phyloP scores from a whole-genome alignment of 352 stramenopile genomes.

The Phytopythium sindhum region DNA sequence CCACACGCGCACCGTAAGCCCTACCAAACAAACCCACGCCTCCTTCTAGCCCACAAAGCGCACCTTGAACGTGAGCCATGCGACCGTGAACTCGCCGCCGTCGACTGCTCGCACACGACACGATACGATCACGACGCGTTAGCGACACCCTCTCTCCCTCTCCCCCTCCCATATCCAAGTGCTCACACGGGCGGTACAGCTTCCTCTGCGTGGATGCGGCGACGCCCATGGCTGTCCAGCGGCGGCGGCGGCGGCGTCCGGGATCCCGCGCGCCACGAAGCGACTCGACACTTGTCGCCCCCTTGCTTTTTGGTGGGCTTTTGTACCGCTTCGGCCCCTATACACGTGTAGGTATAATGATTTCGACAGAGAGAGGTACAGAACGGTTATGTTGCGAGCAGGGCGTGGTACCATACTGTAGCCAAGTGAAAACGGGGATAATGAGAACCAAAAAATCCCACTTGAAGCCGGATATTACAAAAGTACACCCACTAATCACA shows the following conservation, averaged over 20 bases:
- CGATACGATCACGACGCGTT: conserved; percentile 5
- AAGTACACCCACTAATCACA: not conserved
- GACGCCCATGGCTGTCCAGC: conserved; percentile 28
- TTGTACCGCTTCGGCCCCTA: not conserved
- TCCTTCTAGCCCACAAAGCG: not conserved
- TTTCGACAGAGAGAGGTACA: no score
- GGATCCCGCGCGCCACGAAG: not conserved
- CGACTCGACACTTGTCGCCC: conserved; percentile 5
- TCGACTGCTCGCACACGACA: conserved; percentile 45
- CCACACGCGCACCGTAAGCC: not conserved
- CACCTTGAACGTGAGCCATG: conserved; percentile 87
- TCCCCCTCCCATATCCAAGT: not conserved
- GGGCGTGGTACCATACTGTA: conserved; percentile 3
- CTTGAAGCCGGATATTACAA: not conserved
- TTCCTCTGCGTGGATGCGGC: conserved; percentile 44
- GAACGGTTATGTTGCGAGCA: not conserved
- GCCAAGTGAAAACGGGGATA: conserved; percentile 1
- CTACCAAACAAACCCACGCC: not conserved
- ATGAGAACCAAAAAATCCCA: not conserved
- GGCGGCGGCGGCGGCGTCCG: not conserved
- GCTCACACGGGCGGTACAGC: conserved; percentile 54
- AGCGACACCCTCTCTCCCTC: not conserved
- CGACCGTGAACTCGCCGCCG: conserved; percentile 74
- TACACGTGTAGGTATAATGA: not conserved
- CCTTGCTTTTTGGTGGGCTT: not conserved